Conservation (phyloP, 768 basidiomycete genomes). For the Amanita rimosa region DNA sequence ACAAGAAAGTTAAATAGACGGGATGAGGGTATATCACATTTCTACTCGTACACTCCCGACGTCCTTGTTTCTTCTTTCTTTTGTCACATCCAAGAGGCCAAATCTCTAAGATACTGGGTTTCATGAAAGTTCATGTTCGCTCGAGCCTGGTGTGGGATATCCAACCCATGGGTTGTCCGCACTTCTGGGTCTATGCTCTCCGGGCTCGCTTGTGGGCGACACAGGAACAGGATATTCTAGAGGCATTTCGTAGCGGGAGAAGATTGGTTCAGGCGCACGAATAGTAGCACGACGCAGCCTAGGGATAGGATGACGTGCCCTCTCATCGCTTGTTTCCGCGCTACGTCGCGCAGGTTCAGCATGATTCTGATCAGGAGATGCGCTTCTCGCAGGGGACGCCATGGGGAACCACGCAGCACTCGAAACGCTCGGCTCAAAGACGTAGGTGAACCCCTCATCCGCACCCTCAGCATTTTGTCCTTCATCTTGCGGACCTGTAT, state of each 20-base stretch:
- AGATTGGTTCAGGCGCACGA: slow-evolving; percentile 49
- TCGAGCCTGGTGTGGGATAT: slow-evolving; percentile 40
- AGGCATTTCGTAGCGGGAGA: slow-evolving; percentile 28
- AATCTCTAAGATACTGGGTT: not conserved
- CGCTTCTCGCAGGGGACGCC: slow-evolving; percentile 1
- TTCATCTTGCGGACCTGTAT: slow-evolving; percentile 15
- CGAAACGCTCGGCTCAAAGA: slow-evolving; percentile 6
- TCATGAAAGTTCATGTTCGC: slow-evolving; percentile 22
- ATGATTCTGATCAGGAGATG: slow-evolving; percentile 1
- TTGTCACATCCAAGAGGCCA: not conserved
- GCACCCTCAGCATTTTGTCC: not conserved
- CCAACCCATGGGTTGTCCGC: slow-evolving; percentile 23
- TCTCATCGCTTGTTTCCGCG: slow-evolving; percentile 22
- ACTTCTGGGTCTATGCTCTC: slow-evolving; percentile 5
- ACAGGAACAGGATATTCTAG: slow-evolving; percentile 6
- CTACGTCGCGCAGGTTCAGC: not conserved
- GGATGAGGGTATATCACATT: not conserved
- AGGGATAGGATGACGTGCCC: slow-evolving; percentile 21
- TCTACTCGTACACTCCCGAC: slow-evolving; percentile 3
- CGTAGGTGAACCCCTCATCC: slow-evolving; percentile 2
- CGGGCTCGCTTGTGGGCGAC: slow-evolving; percentile 7
- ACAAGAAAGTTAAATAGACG: not conserved
- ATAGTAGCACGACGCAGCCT: slow-evolving; percentile 59
- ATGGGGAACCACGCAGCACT: slow-evolving; percentile 2
- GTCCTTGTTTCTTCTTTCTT: not conserved